Conservation (phyloP, 2,329 filamentous ascomycete genomes). For the Trichophyton rubrum region DNA sequence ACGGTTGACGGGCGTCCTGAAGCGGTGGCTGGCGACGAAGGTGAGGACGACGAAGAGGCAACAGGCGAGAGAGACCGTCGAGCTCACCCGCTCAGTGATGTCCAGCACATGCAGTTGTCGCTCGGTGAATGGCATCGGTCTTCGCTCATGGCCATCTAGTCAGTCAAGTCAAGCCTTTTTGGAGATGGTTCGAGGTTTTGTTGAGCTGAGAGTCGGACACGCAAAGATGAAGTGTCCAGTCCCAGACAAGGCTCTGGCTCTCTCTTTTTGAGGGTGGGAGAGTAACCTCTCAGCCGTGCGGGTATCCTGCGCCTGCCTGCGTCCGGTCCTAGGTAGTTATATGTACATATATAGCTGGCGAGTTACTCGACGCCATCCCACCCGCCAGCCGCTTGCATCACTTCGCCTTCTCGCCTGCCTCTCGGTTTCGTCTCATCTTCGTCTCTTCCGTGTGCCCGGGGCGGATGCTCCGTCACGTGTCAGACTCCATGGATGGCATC, state of each 20-base stretch:
- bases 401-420: neutral
- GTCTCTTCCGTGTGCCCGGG: neutral
- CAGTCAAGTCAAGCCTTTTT: neutral
- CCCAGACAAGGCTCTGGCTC: neutral
- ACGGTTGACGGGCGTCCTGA: constrained; percentile 50
- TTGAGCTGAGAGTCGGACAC: too few relatives aligned
- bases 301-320: neutral
- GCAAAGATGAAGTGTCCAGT: too few relatives aligned
- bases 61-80: constrained; percentile 14
- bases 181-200: too few relatives aligned
- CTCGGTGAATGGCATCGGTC: neutral
- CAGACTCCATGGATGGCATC: neutral
- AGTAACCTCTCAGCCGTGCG: neutral
- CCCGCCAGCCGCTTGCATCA: neutral
- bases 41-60: constrained; percentile 16
- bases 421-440: too few relatives aligned
- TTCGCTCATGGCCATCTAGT: neutral
- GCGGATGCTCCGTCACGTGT: neutral
- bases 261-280: neutral
- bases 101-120: neutral
- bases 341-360: neutral
- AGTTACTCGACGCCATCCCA: neutral
- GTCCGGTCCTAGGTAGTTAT: too few relatives aligned
- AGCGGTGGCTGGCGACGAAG: constrained; percentile 14
- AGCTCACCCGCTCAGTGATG: constrained; percentile 15